phyloP scores from a whole-genome alignment of 2,329 filamentous ascomycete species.

The Aaosphaeria pasadenensis region DNA sequence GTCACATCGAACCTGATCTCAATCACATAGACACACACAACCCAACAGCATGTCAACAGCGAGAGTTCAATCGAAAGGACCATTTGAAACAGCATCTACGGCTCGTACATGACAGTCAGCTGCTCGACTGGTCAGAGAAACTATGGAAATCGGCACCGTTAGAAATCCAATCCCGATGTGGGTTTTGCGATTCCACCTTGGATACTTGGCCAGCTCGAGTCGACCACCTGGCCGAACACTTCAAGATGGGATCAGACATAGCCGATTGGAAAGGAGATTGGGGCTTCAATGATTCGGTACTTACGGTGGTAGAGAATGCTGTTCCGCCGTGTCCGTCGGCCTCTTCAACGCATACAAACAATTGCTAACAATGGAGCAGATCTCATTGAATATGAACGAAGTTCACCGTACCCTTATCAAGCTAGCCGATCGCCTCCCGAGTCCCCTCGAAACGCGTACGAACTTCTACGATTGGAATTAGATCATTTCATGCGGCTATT shows the following conservation, averaged over 20 bases:
- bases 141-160: not conserved
- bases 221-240: not conserved
- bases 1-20: not conserved
- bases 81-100: not conserved
- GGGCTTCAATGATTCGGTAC: not conserved
- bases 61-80: not conserved
- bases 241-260: not conserved
- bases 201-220: not conserved
- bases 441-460: slow-evolving; percentile 8
- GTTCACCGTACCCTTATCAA: not conserved
- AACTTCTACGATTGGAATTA: slow-evolving; percentile 21
- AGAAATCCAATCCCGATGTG: not conserved
- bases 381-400: not conserved
- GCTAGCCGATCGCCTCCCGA: not conserved
- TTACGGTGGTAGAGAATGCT: not conserved
- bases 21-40: not conserved
- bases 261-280: not conserved
- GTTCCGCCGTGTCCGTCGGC: not conserved
- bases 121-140: not conserved
- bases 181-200: not conserved
- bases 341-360: not conserved
- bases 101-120: not conserved
- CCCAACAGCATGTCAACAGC: not conserved
- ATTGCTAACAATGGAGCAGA: not conserved
- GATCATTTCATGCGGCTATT: slow-evolving; percentile 19